A percentile compares a stretch with the other conserved stretches of the same genome.
phyloP scores from a whole-genome alignment of 139 green algal species.

The Micromonas commoda region DNA sequence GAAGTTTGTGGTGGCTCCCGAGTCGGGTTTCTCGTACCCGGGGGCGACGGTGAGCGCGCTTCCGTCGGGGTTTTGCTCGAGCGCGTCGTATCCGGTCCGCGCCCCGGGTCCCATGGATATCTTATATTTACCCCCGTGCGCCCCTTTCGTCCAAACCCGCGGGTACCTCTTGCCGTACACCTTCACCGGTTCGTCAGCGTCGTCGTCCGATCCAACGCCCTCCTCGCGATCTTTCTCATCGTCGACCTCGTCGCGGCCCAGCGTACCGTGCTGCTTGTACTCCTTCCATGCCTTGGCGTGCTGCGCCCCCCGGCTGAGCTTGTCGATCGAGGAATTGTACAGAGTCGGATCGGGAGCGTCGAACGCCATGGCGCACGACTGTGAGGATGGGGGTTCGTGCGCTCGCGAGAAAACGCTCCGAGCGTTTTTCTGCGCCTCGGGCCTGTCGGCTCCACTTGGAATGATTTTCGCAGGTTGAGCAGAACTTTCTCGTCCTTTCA shows the following conservation, averaged over 20 bases:
- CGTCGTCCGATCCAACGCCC: not conserved
- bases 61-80: conserved; percentile 39
- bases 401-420: too few relatives aligned
- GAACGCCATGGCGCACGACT: too few relatives aligned
- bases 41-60: not conserved
- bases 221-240: not conserved
- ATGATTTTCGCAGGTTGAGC: too few relatives aligned
- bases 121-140: conserved; percentile 65
- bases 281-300: conserved; percentile 2
- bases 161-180: conserved; percentile 33
- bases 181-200: conserved; percentile 5
- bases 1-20: conserved; percentile 73
- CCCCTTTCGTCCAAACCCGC: conserved; percentile 68
- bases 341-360: not conserved
- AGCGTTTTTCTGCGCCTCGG: too few relatives aligned
- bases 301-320: not conserved
- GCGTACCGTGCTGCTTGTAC: conserved; percentile 2
- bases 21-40: conserved; percentile 59
- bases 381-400: too few relatives aligned
- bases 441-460: too few relatives aligned
- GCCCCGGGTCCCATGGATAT: conserved; percentile 43
- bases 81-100: conserved; percentile 34
- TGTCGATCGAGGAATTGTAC: not conserved
- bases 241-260: not conserved
- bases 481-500: too few relatives aligned